Evolutionary conservation across 23 red algal genomes (phyloP).

Genomic region (Gracilaria domingensis): DNA sequence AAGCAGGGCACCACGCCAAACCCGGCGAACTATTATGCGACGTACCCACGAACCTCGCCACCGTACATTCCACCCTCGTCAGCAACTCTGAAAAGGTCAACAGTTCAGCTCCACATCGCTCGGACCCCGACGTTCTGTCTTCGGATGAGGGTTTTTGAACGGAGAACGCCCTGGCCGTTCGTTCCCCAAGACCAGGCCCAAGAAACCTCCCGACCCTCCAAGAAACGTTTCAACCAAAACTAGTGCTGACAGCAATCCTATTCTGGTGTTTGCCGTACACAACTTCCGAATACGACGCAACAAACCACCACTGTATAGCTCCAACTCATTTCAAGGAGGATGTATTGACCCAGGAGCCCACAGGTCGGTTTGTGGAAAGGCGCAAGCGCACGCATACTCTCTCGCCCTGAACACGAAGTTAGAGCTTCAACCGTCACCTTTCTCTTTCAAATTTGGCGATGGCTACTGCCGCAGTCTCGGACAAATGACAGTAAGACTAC

Average conservation of each 20-base stretch:
- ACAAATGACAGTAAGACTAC: constrained; percentile 4
- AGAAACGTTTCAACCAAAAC: no score
- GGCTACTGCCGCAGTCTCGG: constrained; percentile 4
- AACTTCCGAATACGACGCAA: neutral
- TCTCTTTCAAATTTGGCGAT: constrained; percentile 32
- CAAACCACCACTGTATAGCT: neutral
- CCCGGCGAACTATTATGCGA: no score
- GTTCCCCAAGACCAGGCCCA: neutral
- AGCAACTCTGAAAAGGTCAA: no score
- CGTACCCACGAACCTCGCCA: no score
- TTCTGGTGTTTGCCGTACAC: no score
- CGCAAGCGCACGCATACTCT: neutral
- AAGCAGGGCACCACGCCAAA: no score
- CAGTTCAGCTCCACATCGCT: no score
- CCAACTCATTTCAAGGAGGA: neutral
- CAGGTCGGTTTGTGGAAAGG: neutral
- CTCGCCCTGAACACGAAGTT: neutral
- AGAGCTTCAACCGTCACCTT: constrained; percentile 11
- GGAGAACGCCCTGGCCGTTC: neutral
- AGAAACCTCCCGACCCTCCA: no score
- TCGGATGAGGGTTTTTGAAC: constrained; percentile 29
- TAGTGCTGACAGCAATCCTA: no score
- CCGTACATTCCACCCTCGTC: neutral
- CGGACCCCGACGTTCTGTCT: no score
- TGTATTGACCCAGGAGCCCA: neutral